Evolutionary conservation across 2,329 filamentous ascomycete genomes (phyloP), one percentile per base, ranked within the genome.

Genomic region (Penicillium psychrosexuale): DNA sequence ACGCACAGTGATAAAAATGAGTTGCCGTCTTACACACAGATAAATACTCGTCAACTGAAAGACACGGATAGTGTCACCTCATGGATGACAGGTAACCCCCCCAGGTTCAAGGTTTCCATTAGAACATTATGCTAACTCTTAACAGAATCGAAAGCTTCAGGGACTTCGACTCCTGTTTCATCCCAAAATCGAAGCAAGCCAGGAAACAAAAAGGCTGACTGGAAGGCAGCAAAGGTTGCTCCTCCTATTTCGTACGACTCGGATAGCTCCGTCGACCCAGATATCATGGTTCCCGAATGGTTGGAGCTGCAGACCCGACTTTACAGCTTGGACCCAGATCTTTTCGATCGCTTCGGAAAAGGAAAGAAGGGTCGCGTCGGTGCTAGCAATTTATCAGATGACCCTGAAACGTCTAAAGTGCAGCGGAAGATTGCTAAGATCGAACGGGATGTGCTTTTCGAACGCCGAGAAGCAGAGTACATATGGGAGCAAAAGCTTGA

Each of bases 361-460:
- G 77, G 70, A 37, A 79, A 76, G 61, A 76, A 76, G 66, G 58
- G 69, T 65, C 68, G 61, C 55, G 58, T 64, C 47, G 60, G 43
- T 53, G 52, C 40, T 55, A 53, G 58, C 34, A 50, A 53, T 28
- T 36, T 59, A 51, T 60, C 59, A 42, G 56, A 61, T 33, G 56
- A 71, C 46, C 70, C 82, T 22, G 81, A 84, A 57, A 77, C 85
- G 40, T 81, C 82, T 9, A 90, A 86, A 63, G 73, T 96, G 2
- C 80, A 87, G 38, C 84, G 86, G 15, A 95, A 92, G 68, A 76
- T 97, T 37, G 81, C 85, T 36, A 83, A 83, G 57, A 90, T 97
- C 39, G 88, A 94, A 66, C 87, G 84, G 27, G 89, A 93, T 67
- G 79, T 91, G 15, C 75, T 93, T 3, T 91, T 92, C 65, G 89